Conservation (phyloP, 352 stramenopile species). For the Pythium rhizo-oryzae region DNA sequence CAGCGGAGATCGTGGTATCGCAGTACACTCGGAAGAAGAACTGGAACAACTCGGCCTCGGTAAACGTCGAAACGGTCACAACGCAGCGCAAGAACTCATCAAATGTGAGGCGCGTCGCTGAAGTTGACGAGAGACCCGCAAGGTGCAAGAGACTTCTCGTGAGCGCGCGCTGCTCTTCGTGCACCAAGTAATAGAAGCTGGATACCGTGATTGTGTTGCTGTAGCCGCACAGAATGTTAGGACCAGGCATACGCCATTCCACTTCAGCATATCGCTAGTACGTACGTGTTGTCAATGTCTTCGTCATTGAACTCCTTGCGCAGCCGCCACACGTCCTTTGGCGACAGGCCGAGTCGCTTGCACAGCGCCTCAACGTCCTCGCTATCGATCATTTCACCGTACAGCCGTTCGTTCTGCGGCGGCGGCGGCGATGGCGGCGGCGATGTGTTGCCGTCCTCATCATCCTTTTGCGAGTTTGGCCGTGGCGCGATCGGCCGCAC, state of each 20-base stretch:
- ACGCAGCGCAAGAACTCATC: constrained; percentile 56
- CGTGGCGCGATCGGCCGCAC: not conserved
- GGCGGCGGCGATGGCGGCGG: not conserved
- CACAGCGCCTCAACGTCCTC: constrained; percentile 24
- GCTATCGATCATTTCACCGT: constrained; percentile 27
- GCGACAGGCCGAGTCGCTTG: constrained; percentile 14
- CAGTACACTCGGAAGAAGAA: constrained; percentile 66
- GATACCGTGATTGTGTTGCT: constrained; percentile 27
- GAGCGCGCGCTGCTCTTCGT: constrained; percentile 46
- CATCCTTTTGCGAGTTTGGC: not conserved
- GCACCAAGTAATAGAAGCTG: constrained; percentile 62
- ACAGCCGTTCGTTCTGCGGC: constrained; percentile 3
- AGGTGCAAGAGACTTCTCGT: constrained; percentile 49
- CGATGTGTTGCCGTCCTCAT: not conserved
- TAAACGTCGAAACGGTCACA: constrained; percentile 52
- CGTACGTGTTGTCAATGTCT: constrained; percentile 35
- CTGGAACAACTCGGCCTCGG: constrained; percentile 47
- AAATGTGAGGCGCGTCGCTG: constrained; percentile 40
- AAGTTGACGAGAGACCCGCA: constrained; percentile 2
- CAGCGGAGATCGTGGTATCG: constrained; percentile 12
- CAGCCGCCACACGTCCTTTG: constrained; percentile 25
- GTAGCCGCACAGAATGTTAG: too few relatives aligned
- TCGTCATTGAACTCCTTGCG: constrained; percentile 31
- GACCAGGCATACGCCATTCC: too few relatives aligned
- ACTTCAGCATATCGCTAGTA: not conserved